A percentile compares a stretch with the other conserved stretches of the same genome.
Evolutionary conservation across 2,329 filamentous ascomycete species (phyloP).

Genomic region (Diaporthe ilicicola): DNA sequence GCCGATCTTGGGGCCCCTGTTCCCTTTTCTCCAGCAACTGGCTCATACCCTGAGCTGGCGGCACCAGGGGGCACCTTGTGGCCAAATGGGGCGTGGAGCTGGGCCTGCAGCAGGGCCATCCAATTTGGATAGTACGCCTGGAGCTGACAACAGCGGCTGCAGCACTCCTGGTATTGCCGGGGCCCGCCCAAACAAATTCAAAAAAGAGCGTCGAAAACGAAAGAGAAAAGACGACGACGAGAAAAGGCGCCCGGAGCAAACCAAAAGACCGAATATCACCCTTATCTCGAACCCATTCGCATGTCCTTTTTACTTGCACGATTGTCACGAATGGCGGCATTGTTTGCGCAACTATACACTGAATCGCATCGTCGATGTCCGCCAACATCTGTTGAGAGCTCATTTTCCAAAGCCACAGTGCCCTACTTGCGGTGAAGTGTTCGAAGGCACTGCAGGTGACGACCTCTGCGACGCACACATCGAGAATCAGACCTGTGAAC

Average conservation of each 20-base stretch:
- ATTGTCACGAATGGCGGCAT: neutral
- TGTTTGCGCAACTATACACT: neutral
- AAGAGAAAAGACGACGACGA: neutral
- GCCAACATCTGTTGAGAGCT: neutral
- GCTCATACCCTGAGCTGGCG: neutral
- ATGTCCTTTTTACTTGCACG: neutral
- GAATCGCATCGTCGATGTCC: neutral
- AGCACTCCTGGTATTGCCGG: neutral
- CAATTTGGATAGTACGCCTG: neutral
- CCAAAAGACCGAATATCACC: neutral
- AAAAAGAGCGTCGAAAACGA: neutral
- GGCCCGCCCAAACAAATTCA: neutral
- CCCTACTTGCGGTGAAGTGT: neutral
- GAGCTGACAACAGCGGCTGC: neutral
- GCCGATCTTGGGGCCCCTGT: neutral
- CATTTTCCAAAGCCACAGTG: neutral
- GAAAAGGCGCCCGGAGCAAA: neutral
- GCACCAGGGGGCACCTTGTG: neutral
- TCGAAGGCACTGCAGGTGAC: neutral
- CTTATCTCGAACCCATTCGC: neutral
- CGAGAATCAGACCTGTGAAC: neutral
- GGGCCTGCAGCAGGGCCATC: neutral
- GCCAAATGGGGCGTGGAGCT: neutral
- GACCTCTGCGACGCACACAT: neutral
- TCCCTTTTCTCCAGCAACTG: neutral